These are phyloP conservation scores for Aciculosporium take DNA, from an alignment of 2,329 filamentous ascomycete species.

Conservation along the genomic window DNA sequence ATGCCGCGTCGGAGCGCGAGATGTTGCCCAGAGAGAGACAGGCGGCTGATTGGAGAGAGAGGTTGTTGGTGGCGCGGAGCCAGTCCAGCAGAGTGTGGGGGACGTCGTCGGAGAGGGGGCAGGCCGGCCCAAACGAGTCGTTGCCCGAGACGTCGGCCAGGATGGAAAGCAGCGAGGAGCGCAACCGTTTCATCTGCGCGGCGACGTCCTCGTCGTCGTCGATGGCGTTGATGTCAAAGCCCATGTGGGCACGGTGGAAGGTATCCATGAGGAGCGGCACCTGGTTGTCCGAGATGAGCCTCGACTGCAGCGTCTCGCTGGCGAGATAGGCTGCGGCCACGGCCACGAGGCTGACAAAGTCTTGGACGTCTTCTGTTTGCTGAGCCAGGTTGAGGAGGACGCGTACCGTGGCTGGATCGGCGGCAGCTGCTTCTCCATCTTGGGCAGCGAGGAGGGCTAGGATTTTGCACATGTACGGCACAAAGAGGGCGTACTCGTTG, in stretches of 20 bases:
- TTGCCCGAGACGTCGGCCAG: slow-evolving; percentile 39
- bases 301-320: slow-evolving; percentile 34
- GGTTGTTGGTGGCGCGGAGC: slow-evolving; percentile 25
- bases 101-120: slow-evolving; percentile 28
- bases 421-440: slow-evolving; percentile 31
- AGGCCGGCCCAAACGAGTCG: slow-evolving; percentile 28
- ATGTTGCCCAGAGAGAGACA: slow-evolving; percentile 50
- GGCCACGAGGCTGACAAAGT: slow-evolving; percentile 37
- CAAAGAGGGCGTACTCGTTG: slow-evolving; percentile 25
- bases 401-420: slow-evolving; percentile 31
- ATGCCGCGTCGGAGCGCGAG: slow-evolving; percentile 41
- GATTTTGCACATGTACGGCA: slow-evolving; percentile 42
- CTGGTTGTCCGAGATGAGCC: slow-evolving; percentile 26
- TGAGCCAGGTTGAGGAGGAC: slow-evolving; percentile 36
- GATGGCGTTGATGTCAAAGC: slow-evolving; percentile 23
- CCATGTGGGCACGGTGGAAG: slow-evolving; percentile 33
- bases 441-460: slow-evolving; percentile 39
- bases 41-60: slow-evolving; percentile 38
- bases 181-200: slow-evolving; percentile 31
- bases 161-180: slow-evolving; percentile 33
- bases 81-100: slow-evolving; percentile 31
- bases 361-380: slow-evolving; percentile 33
- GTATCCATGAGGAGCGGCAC: slow-evolving; percentile 31
- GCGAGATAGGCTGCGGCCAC: slow-evolving; percentile 43
- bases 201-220: slow-evolving; percentile 33